Evolutionary conservation across 768 basidiomycete species (phyloP).

Genomic region (Termitomyces sp.): DNA sequence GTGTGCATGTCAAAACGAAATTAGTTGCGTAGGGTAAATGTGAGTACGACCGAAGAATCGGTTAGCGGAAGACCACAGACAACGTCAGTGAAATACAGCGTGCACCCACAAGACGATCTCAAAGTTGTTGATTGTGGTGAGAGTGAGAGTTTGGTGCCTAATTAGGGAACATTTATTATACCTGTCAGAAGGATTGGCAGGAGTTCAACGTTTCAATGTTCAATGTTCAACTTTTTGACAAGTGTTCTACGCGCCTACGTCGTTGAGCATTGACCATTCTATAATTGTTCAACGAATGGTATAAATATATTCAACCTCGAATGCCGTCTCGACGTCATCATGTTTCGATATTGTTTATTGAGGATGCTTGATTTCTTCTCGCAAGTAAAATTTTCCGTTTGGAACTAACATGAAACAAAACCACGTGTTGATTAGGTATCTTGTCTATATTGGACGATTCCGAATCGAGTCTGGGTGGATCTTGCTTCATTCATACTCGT

Average conservation of each 20-base stretch:
- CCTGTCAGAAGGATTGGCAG: not conserved
- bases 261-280: not conserved
- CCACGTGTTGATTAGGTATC: not conserved
- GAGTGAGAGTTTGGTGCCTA: constrained; percentile 9
- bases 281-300: not conserved
- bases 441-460: not conserved
- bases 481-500: constrained; percentile 1
- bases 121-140: not conserved
- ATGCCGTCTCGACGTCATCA: not conserved
- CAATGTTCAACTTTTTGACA: not conserved
- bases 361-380: not conserved
- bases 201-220: no score
- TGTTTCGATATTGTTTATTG: not conserved
- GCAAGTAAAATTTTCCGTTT: not conserved
- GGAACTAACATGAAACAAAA: not conserved
- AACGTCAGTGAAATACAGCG: constrained; percentile 1
- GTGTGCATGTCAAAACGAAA: constrained; percentile 6
- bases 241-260: not conserved
- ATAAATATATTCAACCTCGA: not conserved
- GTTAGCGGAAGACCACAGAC: not conserved
- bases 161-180: constrained; percentile 7
- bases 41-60: not conserved
- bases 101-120: not conserved
- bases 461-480: not conserved
- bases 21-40: not conserved